These are phyloP conservation scores for Sporothrix curviconia DNA, from an alignment of 2,329 filamentous ascomycete genomes.

Conservation along the genomic window DNA sequence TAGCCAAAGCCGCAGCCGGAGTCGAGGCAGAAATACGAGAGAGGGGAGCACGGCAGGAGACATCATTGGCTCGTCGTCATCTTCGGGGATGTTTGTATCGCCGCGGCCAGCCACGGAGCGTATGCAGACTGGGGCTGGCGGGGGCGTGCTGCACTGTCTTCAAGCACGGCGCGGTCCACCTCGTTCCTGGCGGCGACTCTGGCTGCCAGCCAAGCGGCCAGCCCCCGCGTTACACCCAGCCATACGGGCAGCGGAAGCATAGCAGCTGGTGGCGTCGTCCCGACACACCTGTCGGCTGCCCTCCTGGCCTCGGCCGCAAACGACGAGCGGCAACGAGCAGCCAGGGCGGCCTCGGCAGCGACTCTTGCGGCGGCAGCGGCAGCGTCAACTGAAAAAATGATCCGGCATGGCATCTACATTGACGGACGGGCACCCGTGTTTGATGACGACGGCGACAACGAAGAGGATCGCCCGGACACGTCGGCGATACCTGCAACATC, in stretches of 20 bases:
- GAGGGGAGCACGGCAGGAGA: not conserved
- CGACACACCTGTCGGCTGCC: slow-evolving; percentile 11
- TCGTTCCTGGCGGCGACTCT: slow-evolving; percentile 57
- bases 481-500: slow-evolving; percentile 55
- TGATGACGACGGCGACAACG: not conserved
- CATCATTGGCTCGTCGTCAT: not conserved
- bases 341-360: not conserved
- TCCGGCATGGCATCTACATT: not conserved
- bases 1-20: slow-evolving; percentile 6
- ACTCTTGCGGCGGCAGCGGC: not conserved
- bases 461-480: slow-evolving; percentile 35
- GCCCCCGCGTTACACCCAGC: slow-evolving; percentile 34
- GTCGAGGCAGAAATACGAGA: not conserved
- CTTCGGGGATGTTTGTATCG: not conserved
- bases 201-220: slow-evolving; percentile 47
- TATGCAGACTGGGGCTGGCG: not conserved
- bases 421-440: no score
- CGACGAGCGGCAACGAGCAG: slow-evolving; percentile 4
- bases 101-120: not conserved
- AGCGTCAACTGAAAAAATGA: not conserved
- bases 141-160: not conserved
- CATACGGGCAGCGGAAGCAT: slow-evolving; percentile 25
- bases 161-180: slow-evolving; percentile 35
- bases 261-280: not conserved
- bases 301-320: slow-evolving; percentile 7